These are phyloP conservation scores for Fusarium palustre DNA, from an alignment of 2,329 filamentous ascomycete genomes.

Conservation along the genomic window DNA sequence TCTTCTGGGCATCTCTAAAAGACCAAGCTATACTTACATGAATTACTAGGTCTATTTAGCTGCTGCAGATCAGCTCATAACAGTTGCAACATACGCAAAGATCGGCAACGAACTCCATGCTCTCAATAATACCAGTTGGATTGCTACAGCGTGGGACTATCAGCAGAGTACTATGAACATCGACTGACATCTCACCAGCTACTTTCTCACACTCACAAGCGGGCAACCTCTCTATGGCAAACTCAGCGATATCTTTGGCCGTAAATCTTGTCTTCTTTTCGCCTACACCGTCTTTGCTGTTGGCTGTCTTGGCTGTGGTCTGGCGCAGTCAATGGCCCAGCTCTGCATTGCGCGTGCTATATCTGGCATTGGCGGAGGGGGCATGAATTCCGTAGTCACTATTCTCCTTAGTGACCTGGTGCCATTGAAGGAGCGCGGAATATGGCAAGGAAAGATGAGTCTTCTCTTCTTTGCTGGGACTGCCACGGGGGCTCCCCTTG, in stretches of 20 bases:
- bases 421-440: slow-evolving; percentile 74
- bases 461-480: slow-evolving; percentile 77
- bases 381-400: slow-evolving; percentile 76
- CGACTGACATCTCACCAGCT: slow-evolving; percentile 54
- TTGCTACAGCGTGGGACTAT: slow-evolving; percentile 63
- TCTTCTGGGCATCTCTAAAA: neutral
- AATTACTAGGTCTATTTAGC: slow-evolving; percentile 72
- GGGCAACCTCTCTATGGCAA: slow-evolving; percentile 82
- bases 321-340: slow-evolving; percentile 72
- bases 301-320: slow-evolving; percentile 72
- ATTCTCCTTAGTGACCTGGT: slow-evolving; percentile 77
- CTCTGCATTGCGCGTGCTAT: slow-evolving; percentile 71
- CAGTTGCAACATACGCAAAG: slow-evolving; percentile 80
- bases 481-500: slow-evolving; percentile 75
- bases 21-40: slow-evolving; percentile 8
- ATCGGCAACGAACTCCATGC: slow-evolving; percentile 82
- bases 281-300: slow-evolving; percentile 73
- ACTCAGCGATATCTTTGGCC: slow-evolving; percentile 76
- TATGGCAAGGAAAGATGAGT: slow-evolving; percentile 80
- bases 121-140: slow-evolving; percentile 80
- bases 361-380: slow-evolving; percentile 72
- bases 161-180: neutral
- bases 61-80: slow-evolving; percentile 80
- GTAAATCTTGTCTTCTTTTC: slow-evolving; percentile 73
- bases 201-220: slow-evolving; percentile 79